Conservation (phyloP, 371 early-diverging fungal species). For the Saksenaea oblongispora region DNA sequence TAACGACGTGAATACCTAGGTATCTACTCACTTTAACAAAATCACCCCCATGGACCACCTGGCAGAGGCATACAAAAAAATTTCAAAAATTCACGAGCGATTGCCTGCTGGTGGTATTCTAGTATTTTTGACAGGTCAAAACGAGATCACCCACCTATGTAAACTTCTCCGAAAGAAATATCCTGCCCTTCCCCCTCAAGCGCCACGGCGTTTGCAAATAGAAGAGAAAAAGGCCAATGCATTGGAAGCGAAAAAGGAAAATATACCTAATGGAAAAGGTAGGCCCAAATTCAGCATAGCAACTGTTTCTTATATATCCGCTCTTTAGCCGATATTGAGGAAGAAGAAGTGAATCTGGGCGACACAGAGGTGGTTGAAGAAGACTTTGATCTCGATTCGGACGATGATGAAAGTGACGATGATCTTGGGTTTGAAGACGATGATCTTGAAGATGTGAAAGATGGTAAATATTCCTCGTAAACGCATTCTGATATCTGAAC, state of each 20-base stretch:
- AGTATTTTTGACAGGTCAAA: slow-evolving; percentile 92
- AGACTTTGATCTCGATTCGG: slow-evolving; percentile 52
- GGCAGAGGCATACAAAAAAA: slow-evolving; percentile 83
- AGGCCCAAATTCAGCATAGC: background rate
- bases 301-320: background rate
- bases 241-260: slow-evolving; percentile 26
- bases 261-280: slow-evolving; percentile 42
- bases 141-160: slow-evolving; percentile 83
- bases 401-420: slow-evolving; percentile 30
- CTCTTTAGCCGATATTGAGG: slow-evolving; percentile 54
- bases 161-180: slow-evolving; percentile 72
- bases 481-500: background rate
- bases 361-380: slow-evolving; percentile 59
- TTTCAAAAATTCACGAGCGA: slow-evolving; percentile 88
- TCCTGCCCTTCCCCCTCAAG: slow-evolving; percentile 48
- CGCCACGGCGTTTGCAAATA: slow-evolving; percentile 26
- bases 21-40: slow-evolving; percentile 87
- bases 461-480: slow-evolving; percentile 19
- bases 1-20: slow-evolving; percentile 24
- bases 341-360: slow-evolving; percentile 63
- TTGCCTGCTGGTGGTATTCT: slow-evolving; percentile 93
- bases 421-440: slow-evolving; percentile 47
- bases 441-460: slow-evolving; percentile 35
- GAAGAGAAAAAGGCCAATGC: slow-evolving; percentile 40
- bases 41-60: slow-evolving; percentile 72